Conservation (phyloP, 2,329 filamentous ascomycete genomes). For the Tolypocladium pustulatum region DNA sequence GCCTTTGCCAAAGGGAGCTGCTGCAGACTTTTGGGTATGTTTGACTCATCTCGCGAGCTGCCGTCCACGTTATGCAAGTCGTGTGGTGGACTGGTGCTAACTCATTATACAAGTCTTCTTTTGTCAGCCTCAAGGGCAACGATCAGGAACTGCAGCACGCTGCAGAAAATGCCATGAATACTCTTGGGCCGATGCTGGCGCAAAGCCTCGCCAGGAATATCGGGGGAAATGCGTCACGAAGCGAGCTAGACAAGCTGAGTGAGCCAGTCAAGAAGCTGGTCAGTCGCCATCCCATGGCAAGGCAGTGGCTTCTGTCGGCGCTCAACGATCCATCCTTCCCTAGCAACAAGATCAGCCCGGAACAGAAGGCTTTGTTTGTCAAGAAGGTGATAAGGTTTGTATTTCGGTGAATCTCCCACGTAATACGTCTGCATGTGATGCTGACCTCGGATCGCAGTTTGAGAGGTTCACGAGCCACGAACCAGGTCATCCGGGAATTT, state of each 20-base stretch:
- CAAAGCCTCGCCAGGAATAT: conserved; percentile 54
- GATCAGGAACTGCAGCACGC: conserved; percentile 30
- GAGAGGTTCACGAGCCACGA: conserved; percentile 53
- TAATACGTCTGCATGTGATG: neutral
- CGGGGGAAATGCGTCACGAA: conserved; percentile 57
- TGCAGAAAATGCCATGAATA: conserved; percentile 39
- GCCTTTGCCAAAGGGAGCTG: conserved; percentile 62
- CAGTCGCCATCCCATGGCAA: conserved; percentile 41
- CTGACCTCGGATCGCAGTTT: conserved; percentile 31
- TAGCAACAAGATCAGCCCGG: conserved; percentile 43
- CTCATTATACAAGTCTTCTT: conserved; percentile 33
- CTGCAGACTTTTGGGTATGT: conserved; percentile 66
- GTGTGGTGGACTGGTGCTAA: neutral
- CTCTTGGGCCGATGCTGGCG: conserved; percentile 51
- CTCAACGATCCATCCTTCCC: conserved; percentile 46
- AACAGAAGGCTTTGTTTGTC: conserved; percentile 54
- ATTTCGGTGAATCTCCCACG: too few relatives aligned
- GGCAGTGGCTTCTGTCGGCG: conserved; percentile 52
- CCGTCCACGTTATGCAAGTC: neutral
- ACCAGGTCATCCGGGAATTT: conserved; percentile 59
- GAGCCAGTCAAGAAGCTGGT: conserved; percentile 63
- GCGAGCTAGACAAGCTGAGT: conserved; percentile 60
- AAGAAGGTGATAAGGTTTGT: conserved; percentile 52
- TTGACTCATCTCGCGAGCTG: neutral
- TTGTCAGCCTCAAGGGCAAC: conserved; percentile 36